Evolutionary conservation across 306 rosid genomes (phyloP).

Genomic region (Begonia fuchsioides): DNA sequence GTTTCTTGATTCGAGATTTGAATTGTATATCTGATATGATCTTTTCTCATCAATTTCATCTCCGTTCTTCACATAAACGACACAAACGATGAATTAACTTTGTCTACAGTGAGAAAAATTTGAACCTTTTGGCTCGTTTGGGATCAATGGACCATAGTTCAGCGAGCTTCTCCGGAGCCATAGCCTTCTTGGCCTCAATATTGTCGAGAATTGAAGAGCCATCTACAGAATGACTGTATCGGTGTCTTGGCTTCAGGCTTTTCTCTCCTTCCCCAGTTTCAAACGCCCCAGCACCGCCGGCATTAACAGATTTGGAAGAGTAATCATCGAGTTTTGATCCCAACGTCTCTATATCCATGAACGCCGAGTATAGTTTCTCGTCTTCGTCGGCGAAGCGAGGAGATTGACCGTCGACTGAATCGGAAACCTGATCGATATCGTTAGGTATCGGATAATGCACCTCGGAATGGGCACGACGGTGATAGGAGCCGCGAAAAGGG

Average conservation of each 20-base stretch:
- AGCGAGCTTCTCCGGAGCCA: constrained; percentile 95
- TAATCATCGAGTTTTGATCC: constrained; percentile 38
- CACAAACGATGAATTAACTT: too few species aligned
- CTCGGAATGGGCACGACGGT: constrained; percentile 95
- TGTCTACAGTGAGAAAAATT: background rate
- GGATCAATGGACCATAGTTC: constrained; percentile 88
- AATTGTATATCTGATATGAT: too few species aligned
- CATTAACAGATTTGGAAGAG: constrained; percentile 12
- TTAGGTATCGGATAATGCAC: constrained; percentile 71
- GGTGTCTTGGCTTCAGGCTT: constrained; percentile 37
- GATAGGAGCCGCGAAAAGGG: constrained; percentile 28
- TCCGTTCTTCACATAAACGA: too few species aligned
- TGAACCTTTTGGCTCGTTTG: constrained; percentile 87
- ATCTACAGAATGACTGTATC: constrained; percentile 70
- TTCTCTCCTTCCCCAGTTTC: constrained; percentile 7
- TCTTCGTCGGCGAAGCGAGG: constrained; percentile 48
- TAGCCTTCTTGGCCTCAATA: constrained; percentile 86
- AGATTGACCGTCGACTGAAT: constrained; percentile 47
- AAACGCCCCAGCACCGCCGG: constrained; percentile 3
- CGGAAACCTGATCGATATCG: constrained; percentile 69
- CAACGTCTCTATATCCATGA: constrained; percentile 50
- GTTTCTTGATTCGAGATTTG: too few species aligned
- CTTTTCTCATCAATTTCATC: too few species aligned
- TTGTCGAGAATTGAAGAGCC: constrained; percentile 35
- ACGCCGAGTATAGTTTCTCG: constrained; percentile 36